Evolutionary conservation across 2,329 filamentous ascomycete genomes (phyloP), one percentile per base, ranked within the genome.

Genomic region (Aspergillus japonicus): DNA sequence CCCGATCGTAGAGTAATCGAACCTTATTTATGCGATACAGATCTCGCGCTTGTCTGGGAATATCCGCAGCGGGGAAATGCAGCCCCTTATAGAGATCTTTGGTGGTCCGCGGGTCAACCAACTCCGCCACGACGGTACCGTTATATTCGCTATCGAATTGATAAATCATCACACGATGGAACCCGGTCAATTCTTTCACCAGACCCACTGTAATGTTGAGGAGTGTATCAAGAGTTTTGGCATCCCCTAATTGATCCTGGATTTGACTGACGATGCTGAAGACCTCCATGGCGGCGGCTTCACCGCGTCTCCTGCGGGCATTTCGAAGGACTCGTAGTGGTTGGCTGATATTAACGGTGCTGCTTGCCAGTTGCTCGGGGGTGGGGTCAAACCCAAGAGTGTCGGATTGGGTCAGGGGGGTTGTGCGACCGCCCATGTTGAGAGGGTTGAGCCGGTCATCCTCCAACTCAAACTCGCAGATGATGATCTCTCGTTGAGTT

Each of bases 261-360:
- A 96, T 89, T 71, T 96, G 92, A 1, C 90, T 91, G 85, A 96
- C 90, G 64, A 96, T 92, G 73, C 95, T 92, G 73, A 96, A 96
- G 0, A 96, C 90, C 68, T 96, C 91, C 91, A 96, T 95, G 0
- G 90, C 93, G 0, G 90, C 90, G 5, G 91, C 89, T 69, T 95
- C 90, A 5, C 90, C 90, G 65, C 87, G 86, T 53, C 88, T 82
- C 69, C 90, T 91, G 10, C 91, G 84, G 0, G 91, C 89, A 69
- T 88, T 91, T 39, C 90, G 82, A 24, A 95, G 73, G 1, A 95
- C 85, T 42, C 91, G 83, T n/a, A 96, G 77, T 4, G 91, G 92
- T 64, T 87, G 90, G 74, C 89, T 95, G 52, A 84, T 79, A 31
- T 89, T 87, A 58, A 89, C 83, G 0, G 91, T 95, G 69, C 90